Conservation (phyloP, 495 filamentous ascomycete species). For the Hyaloscypha hepaticicola region DNA sequence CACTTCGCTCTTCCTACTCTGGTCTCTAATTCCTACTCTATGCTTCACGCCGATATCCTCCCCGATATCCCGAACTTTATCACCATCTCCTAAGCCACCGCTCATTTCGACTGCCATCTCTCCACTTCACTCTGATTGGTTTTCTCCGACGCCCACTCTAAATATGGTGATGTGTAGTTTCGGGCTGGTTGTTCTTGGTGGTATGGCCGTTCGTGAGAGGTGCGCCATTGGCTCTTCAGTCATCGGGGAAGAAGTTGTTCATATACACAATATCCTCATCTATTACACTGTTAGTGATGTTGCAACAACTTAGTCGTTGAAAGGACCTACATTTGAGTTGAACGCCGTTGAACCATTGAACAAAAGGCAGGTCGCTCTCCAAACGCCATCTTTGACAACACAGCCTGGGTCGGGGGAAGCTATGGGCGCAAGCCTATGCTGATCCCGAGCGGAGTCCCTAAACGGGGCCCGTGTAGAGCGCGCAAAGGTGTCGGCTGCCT, state of each 20-base stretch:
- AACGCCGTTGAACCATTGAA: constrained; percentile 40
- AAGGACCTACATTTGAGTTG: constrained; percentile 57
- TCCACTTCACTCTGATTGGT: too few relatives aligned
- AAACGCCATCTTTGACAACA: constrained; percentile 53
- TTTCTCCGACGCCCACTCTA: too few relatives aligned
- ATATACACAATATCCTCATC: background rate
- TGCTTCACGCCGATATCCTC: too few relatives aligned
- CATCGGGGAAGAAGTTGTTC: background rate
- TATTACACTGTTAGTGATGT: constrained; percentile 28
- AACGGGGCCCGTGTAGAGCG: background rate
- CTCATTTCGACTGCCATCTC: too few relatives aligned
- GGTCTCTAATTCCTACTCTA: too few relatives aligned
- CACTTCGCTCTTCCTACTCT: too few relatives aligned
- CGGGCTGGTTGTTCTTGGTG: constrained; percentile 14
- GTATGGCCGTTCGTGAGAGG: constrained; percentile 2
- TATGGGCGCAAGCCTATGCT: background rate
- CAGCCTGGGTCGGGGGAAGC: constrained; percentile 4
- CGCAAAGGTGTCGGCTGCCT: constrained; percentile 8
- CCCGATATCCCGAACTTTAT: too few relatives aligned
- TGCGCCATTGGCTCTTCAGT: too few relatives aligned
- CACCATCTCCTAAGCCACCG: too few relatives aligned
- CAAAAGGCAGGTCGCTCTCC: constrained; percentile 57
- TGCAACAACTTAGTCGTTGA: constrained; percentile 25
- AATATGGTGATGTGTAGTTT: constrained; percentile 67
- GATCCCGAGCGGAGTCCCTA: background rate